Conservation (phyloP, 139 green algal species). For the Chlorella sp. region DNA sequence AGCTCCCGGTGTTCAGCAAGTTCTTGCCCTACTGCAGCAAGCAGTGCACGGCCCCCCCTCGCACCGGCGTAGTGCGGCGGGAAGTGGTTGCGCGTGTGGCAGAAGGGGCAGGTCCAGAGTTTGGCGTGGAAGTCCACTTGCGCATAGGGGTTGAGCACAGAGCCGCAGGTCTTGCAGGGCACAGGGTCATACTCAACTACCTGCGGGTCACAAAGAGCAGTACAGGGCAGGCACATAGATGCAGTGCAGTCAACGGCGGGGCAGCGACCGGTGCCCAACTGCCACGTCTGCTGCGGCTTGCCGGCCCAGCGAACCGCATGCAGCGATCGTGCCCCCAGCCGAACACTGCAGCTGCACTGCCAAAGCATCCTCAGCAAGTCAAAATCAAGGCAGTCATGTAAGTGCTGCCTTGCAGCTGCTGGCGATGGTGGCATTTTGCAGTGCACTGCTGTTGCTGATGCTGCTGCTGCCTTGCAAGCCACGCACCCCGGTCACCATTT, state of each 20-base stretch:
- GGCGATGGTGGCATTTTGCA: not conserved
- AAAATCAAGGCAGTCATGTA: too few relatives aligned
- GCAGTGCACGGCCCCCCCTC: not conserved
- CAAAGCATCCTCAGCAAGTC: not conserved
- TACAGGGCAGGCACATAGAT: not conserved
- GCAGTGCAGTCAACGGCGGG: not conserved
- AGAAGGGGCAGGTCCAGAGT: conserved; percentile 98
- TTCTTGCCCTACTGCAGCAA: too few relatives aligned
- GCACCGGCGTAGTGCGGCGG: conserved; percentile 88
- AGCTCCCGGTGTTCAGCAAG: too few relatives aligned
- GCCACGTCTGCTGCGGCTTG: not conserved
- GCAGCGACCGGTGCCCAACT: not conserved
- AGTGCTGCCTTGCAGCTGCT: not conserved
- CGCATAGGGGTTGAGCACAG: conserved; percentile 95
- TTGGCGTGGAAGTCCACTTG: conserved; percentile 90
- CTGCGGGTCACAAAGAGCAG: conserved; percentile 53
- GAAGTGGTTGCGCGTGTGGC: conserved; percentile 96
- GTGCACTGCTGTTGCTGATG: not conserved
- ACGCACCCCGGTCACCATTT: too few relatives aligned
- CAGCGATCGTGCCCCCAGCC: not conserved
- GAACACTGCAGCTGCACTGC: not conserved
- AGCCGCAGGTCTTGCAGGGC: conserved; percentile 92
- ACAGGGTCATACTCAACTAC: conserved; percentile 95
- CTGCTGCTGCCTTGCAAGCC: too few relatives aligned
- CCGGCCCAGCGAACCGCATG: too few relatives aligned